Conservation (phyloP, 169 alveolate genomes). For the Plasmodium coatneyi region DNA sequence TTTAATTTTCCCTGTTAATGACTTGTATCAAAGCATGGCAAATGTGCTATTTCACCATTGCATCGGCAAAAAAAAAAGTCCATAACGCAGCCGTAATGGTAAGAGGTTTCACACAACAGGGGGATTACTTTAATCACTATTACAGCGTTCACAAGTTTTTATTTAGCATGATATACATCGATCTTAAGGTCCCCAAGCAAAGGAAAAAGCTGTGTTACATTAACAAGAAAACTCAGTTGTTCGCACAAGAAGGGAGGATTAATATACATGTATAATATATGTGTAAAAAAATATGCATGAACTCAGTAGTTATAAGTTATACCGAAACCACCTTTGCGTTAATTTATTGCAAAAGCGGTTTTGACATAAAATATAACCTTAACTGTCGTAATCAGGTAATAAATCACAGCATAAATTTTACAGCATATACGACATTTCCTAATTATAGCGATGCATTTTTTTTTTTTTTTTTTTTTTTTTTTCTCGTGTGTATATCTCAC, state of each 20-base stretch:
- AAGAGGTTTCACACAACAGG: not conserved
- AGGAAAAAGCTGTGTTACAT: not conserved
- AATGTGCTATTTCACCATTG: not conserved
- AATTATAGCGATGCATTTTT: not conserved
- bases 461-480: too few species aligned
- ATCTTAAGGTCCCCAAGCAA: not conserved
- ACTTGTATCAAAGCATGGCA: not conserved
- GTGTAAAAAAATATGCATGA: not conserved
- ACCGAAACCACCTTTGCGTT: not conserved
- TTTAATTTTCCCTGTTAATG: not conserved
- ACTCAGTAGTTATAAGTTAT: not conserved
- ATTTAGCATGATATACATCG: not conserved
- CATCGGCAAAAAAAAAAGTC: not conserved
- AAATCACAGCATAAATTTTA: not conserved
- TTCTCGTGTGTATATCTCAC: not conserved
- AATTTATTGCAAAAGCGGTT: not conserved
- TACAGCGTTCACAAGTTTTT: not conserved
- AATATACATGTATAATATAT: not conserved
- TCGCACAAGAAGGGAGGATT: not conserved
- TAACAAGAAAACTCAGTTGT: not conserved
- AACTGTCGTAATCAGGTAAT: not conserved
- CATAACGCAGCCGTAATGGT: not conserved
- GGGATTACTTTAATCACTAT: not conserved
- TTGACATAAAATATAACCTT: not conserved
- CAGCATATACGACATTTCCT: not conserved